Evolutionary conservation across 2,329 filamentous ascomycete genomes (phyloP), one percentile per base, ranked within the genome.

Genomic region (Nigrospora oryzae): DNA sequence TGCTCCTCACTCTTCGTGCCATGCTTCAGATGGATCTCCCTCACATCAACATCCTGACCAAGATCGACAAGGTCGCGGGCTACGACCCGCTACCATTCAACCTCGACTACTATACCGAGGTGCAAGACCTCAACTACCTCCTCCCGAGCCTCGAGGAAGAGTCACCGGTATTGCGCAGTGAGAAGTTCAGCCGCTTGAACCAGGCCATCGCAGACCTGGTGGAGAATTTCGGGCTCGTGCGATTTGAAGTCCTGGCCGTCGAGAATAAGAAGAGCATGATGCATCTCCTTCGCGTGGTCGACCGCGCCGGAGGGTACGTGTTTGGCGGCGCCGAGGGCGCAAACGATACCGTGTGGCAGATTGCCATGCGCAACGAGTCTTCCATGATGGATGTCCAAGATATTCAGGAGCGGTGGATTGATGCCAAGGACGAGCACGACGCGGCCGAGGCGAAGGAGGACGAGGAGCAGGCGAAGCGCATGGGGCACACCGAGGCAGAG

Each of bases 21-120:
- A 98, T 98, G 91, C 81, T 98, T 43, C 93, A 97, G 67, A 91
- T 98, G 78, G 93, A 97, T 60, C 85, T 97, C 49, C 89, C 93
- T 1, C 89, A 96, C 60, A 74, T 98, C 53, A 98, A 98, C 59
- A 87, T 98, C 50, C 77, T 98, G 23, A 96, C 90, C 46, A 98
- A 98, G 68, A 95, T 98, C 67, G 93, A 98, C 67, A 96, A 96
- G 60, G 74, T 98, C 44, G 73, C 83, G 33, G 81, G 84, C 43
- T 96, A 95, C 59, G 84, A 88, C 39, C 80, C 87, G 23, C 74
- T 98, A 0, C 89, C 90, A 0, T 96, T 98, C 72, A 95, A 95
- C 57, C 81, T 98, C 48, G 90, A 96, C 53, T 98, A 84, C 65
- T 98, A 97, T 64, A 97, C 93, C 49, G 91, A 98, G 63, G 91